phyloP scores from a whole-genome alignment of 306 rosid species.

The Ceratonia siliqua region DNA sequence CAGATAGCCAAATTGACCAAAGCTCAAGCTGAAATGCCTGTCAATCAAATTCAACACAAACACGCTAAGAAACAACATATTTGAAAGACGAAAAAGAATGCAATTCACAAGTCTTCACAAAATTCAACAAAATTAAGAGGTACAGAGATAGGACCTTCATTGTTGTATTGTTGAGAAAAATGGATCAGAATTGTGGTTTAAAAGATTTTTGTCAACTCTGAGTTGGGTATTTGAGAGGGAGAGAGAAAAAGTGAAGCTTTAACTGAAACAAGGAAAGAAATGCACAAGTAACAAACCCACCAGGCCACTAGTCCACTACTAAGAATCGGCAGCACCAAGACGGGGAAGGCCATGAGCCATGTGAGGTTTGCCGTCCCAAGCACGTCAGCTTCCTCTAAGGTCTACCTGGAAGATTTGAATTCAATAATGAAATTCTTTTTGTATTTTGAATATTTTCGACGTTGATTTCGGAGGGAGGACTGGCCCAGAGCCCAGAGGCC shows the following conservation, averaged over 20 bases:
- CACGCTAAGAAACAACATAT: conserved; percentile 9
- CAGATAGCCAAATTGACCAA: conserved; percentile 83
- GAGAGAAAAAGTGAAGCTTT: conserved; percentile 48
- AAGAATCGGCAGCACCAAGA: conserved; percentile 26
- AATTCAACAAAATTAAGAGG: not conserved
- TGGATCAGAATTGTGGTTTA: not conserved
- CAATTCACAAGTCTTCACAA: not conserved
- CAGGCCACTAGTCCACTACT: conserved; percentile 31
- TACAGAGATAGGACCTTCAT: conserved; percentile 64
- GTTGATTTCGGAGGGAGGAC: conserved; percentile 22
- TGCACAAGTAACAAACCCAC: conserved; percentile 71
- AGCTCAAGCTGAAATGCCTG: conserved; percentile 61
- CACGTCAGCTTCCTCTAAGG: conserved; percentile 36
- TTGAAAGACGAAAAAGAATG: conserved; percentile 7
- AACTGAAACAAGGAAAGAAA: conserved; percentile 56
- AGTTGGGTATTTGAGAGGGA: conserved; percentile 25
- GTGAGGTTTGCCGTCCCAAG: conserved; percentile 59
- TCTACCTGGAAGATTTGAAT: conserved; percentile 17
- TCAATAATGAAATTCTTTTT: not conserved
- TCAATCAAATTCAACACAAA: conserved; percentile 25
- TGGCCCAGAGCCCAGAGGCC: no score
- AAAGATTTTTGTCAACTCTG: conserved; percentile 25
- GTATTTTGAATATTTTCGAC: not conserved
- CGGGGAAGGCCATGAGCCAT: conserved; percentile 51
- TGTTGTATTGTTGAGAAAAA: conserved; percentile 38